Conservation (phyloP, 2,329 filamentous ascomycete species). For the Tolypocladium sp. region DNA sequence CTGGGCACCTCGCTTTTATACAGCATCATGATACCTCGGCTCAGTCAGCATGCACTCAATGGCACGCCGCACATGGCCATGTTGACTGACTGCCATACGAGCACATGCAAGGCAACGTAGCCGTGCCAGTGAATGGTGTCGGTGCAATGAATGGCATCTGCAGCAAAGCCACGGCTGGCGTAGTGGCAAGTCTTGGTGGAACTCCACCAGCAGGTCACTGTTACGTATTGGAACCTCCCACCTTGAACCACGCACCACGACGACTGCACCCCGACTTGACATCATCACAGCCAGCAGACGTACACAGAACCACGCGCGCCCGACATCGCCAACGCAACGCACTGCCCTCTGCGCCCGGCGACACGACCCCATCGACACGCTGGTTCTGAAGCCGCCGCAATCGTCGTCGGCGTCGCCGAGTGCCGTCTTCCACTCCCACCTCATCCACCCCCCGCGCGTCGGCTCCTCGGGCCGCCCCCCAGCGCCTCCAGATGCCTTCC, state of each 20-base stretch:
- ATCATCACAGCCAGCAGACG: not conserved
- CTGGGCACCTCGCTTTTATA: not conserved
- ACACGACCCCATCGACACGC: not conserved
- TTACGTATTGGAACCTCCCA: not conserved
- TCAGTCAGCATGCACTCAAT: not conserved
- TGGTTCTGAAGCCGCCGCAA: not conserved
- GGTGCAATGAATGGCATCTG: not conserved
- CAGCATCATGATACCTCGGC: not conserved
- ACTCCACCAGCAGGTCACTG: not conserved
- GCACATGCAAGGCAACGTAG: not conserved
- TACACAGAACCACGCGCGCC: not conserved
- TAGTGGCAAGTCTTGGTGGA: not conserved
- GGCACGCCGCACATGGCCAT: not conserved
- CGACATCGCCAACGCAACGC: not conserved
- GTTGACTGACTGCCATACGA: not conserved
- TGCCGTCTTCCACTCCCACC: not conserved
- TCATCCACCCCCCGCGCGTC: not conserved
- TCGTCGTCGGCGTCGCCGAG: not conserved
- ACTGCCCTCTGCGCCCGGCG: not conserved
- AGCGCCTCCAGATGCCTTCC: constrained; percentile 43
- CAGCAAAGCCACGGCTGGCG: not conserved
- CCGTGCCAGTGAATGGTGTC: not conserved
- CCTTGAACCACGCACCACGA: not conserved
- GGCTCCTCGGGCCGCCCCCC: not conserved
- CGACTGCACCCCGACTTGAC: not conserved